Base-by-base conservation (phyloP, 139 green algal species). In the Chlamydomonas incerta region DNA sequence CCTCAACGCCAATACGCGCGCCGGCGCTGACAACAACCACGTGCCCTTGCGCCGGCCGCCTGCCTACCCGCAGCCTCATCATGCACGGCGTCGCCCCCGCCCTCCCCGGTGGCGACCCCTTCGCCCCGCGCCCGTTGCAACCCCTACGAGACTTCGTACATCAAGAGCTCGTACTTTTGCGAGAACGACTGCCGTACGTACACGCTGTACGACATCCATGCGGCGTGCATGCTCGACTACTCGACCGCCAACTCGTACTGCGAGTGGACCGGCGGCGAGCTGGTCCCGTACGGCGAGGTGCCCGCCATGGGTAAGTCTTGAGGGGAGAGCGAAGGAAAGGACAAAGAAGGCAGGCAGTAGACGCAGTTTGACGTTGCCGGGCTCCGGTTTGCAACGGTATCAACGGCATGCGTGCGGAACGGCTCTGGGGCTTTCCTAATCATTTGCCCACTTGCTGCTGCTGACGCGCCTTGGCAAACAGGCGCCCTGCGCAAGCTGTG, bases 181-280 rank as follows among this genome's bases (percentile, higher is more conserved):
- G 31, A 33, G 10, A 14, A 29, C n/a, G 74, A 82, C 58, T 82
- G 74, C 74, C 34, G 35, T 24, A 55, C 34, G 0, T 82, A 82
- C 57, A 82, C 60, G 10, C 23, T 82, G 74, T 82, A 82, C 74
- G 74, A 82, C 60, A 34, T 82, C 5, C 26, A 82, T 35, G 74
- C 74, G 18, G 13, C 24, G 9, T 82, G 74, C 74, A 72, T 72
- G 74, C 20, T 52, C 0, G 57, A 81, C 57, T 81, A 57, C 55
- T 33, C 24, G 18, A 70, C 74, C 11, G 74, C 74, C 10, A 52
- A 37, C 55, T 55, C 52, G 37, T 55, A 57, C 55, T 81, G 74
- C 74, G 33, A 52, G 47, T 20, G 24, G 23, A 21, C 26, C 23
- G 74, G 74, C 33, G 3, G 55, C 55, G 74, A 81, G 74, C 52